These are phyloP conservation scores for Amanita jacksonii DNA, from an alignment of 768 basidiomycete genomes.

Conservation along the genomic window DNA sequence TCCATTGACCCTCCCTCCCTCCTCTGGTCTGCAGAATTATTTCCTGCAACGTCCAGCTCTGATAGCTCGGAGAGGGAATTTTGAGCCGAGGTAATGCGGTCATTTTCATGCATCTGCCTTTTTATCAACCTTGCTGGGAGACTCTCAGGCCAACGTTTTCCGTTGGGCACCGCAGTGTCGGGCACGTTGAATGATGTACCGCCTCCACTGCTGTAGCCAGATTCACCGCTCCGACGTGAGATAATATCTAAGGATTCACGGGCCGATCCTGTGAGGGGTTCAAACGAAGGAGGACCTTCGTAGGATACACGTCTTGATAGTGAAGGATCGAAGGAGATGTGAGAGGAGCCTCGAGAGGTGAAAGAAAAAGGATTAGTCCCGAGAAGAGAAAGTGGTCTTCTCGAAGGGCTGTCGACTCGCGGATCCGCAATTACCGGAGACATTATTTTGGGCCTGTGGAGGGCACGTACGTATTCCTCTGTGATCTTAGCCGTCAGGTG, in stretches of 20 bases:
- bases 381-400: constrained; percentile 12
- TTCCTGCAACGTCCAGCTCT: constrained; percentile 12
- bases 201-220: constrained; percentile 30
- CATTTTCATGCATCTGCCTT: constrained; percentile 27
- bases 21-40: background rate
- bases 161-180: constrained; percentile 14
- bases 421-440: constrained; percentile 14
- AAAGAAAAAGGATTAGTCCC: constrained; percentile 15
- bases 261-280: constrained; percentile 40
- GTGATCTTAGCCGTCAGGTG: constrained; percentile 59
- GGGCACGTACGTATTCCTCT: constrained; percentile 51
- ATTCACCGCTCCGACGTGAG: constrained; percentile 36
- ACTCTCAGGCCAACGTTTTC: constrained; percentile 9
- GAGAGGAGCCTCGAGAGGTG: constrained; percentile 24
- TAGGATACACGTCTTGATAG: constrained; percentile 26
- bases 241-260: constrained; percentile 37
- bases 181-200: constrained; percentile 22
- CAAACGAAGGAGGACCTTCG: constrained; percentile 49
- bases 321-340: constrained; percentile 30
- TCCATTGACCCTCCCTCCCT: background rate
- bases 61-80: constrained; percentile 37
- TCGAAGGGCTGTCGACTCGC: constrained; percentile 14
- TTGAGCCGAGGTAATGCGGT: constrained; percentile 30
- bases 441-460: constrained; percentile 15
- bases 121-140: constrained; percentile 1